Evolutionary conservation across 108 stramenopile genomes (phyloP).

Genomic region (Hondaea fermentalgiana): DNA sequence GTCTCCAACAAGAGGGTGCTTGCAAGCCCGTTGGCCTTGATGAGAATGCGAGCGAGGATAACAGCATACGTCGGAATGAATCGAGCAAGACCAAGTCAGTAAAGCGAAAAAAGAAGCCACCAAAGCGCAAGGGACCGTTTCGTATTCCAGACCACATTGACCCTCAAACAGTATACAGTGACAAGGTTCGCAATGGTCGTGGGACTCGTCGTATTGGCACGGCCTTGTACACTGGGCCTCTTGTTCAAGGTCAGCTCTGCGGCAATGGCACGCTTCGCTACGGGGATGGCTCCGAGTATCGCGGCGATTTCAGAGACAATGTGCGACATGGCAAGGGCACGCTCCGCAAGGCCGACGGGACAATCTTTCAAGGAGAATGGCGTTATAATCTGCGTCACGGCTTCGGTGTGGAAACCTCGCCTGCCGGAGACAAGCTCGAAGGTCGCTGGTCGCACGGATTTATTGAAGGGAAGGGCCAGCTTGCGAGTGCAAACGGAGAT

Average conservation of each 20-base stretch:
- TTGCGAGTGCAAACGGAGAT: slow-evolving; percentile 45
- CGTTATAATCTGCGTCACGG: slow-evolving; percentile 34
- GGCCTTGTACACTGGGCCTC: slow-evolving; percentile 66
- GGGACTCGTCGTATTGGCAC: neutral
- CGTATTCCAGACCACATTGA: slow-evolving; percentile 1
- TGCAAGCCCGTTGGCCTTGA: neutral
- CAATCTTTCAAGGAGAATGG: slow-evolving; percentile 38
- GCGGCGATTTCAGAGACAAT: slow-evolving; percentile 57
- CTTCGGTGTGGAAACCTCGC: slow-evolving; percentile 33
- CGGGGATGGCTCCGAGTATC: slow-evolving; percentile 64
- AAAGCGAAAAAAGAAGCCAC: neutral
- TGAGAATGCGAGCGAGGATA: no score
- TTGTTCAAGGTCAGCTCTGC: slow-evolving; percentile 65
- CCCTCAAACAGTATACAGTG: neutral
- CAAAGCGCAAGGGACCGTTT: neutral
- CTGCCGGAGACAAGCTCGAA: slow-evolving; percentile 45
- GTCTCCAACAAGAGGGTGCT: neutral
- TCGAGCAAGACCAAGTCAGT: no score
- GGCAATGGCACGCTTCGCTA: slow-evolving; percentile 67
- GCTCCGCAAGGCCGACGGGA: neutral
- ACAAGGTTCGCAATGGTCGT: neutral
- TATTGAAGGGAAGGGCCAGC: slow-evolving; percentile 40
- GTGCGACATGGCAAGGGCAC: slow-evolving; percentile 63
- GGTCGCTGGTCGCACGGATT: slow-evolving; percentile 42
- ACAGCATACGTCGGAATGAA: no score